Base-by-base conservation (phyloP, 306 rosid genomes). In the Lotus japonicus region DNA sequence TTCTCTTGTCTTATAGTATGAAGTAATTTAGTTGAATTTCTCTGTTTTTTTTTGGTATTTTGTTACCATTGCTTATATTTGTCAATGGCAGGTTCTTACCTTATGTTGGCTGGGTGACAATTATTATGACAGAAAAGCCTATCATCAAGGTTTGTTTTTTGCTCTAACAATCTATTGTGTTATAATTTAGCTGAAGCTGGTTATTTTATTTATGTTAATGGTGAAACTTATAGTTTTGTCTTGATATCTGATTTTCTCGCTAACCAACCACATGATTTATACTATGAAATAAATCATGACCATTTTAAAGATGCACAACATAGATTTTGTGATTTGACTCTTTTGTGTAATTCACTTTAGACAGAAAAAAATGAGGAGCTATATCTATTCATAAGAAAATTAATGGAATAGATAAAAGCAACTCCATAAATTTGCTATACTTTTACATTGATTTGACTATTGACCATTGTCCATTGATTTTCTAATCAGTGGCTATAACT, bases 51-150 rank as follows among this genome's bases (percentile, higher is more conserved):
- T 56, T 18, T 55, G 14, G 19, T 46, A 57, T 68, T 46, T 0
- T 59, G 51, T 8, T 50, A 11, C 5, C 53, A 35, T 69, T 74
- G 52, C 69, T 66, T 73, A 52, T 7, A 2, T 17, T 33, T 36
- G 28, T 73, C 16, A 18, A 64, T 69, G 78, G 58, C 96, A 89
- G 98, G 76, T 89, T 89, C 75, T 82, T 92, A 71, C 98, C 98
- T 33, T 89, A 89, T 51, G 98, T 89, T 36, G 97, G 98, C 51
- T 89, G 98, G 98, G 97, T 88, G 55, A 92, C 98, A 6, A 89
- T 92, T 67, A 83, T 92, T 68, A 89, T 92, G 98, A 92, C 98
- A 1, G 98, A 92, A 61, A 89, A 86, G 77, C 97, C 98, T 31
- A 88, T 92, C 51, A 88, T 92, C 64, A 92, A 92, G 98, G 98